phyloP scores from a whole-genome alignment of 2,329 filamentous ascomycete genomes.

The Aspergillus sp. region DNA sequence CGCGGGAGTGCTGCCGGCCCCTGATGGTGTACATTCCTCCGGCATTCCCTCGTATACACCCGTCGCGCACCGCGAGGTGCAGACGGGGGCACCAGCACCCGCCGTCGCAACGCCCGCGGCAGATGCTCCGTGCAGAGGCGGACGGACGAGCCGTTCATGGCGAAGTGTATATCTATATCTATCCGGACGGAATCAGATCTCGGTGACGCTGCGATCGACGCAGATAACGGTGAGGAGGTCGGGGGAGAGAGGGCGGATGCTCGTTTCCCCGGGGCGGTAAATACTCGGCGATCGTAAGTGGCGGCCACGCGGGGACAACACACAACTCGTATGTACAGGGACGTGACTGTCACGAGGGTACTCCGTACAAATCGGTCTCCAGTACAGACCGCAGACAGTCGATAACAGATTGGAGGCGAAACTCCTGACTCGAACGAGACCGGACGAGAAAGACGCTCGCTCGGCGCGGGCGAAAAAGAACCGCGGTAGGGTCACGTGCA shows the following conservation, averaged over 20 bases:
- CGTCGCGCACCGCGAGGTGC: constrained; percentile 17
- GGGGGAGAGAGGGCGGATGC: not conserved
- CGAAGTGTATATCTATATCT: constrained; percentile 5
- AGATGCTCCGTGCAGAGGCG: constrained; percentile 31
- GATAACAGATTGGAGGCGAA: not conserved
- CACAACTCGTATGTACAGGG: not conserved
- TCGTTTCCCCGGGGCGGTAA: constrained; percentile 11
- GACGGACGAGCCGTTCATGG: constrained; percentile 32
- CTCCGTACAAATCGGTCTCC: not conserved
- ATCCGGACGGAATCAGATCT: too few species aligned
- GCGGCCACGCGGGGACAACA: constrained; percentile 10
- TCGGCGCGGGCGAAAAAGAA: not conserved
- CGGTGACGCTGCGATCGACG: too few species aligned
- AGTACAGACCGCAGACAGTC: not conserved
- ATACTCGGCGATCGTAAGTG: constrained; percentile 11
- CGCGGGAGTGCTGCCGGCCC: not conserved
- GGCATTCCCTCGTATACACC: constrained; percentile 19
- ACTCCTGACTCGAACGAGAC: not conserved
- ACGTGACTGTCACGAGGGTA: not conserved
- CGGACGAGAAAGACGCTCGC: not conserved
- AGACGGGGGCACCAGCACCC: constrained; percentile 18
- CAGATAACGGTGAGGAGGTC: not conserved
- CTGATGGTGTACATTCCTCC: constrained; percentile 18
- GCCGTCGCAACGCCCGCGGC: constrained; percentile 24
- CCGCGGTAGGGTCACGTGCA: not conserved